These are phyloP conservation scores for Penicilliopsis zonata DNA, from an alignment of 495 filamentous ascomycete species.

Conservation along the genomic window DNA sequence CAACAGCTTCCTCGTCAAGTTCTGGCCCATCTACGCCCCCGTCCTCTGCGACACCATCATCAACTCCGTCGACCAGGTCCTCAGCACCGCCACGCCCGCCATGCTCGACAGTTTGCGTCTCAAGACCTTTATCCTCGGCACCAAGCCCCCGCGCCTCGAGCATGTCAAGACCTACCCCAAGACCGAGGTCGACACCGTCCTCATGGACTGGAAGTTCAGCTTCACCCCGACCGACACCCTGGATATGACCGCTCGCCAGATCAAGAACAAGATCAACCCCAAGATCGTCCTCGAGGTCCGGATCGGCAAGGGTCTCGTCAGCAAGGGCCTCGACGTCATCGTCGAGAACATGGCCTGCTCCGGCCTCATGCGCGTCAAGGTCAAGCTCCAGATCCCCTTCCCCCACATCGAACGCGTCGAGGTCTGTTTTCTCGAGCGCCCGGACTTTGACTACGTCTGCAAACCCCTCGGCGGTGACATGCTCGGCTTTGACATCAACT, in stretches of 20 bases:
- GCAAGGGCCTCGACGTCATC: conserved; percentile 93
- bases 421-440: conserved; percentile 69
- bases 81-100: conserved; percentile 79
- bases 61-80: conserved; percentile 85
- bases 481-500: conserved; percentile 97
- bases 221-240: conserved; percentile 91
- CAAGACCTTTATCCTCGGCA: conserved; percentile 82
- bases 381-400: conserved; percentile 92
- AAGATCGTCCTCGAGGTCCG: conserved; percentile 91
- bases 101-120: conserved; percentile 90
- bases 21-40: conserved; percentile 97
- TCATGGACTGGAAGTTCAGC: conserved; percentile 99
- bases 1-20: conserved; percentile 95
- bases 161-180: conserved; percentile 98
- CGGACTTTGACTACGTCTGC: conserved; percentile 87
- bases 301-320: conserved; percentile 86
- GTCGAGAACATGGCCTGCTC: conserved; percentile 95
- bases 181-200: conserved; percentile 82
- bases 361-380: conserved; percentile 89
- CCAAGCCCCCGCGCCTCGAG: conserved; percentile 90
- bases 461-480: conserved; percentile 93
- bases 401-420: conserved; percentile 90
- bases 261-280: conserved; percentile 92
- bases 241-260: conserved; percentile 80
- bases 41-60: conserved; percentile 87